A percentile compares a stretch with the other conserved stretches of the same genome.
Conservation (phyloP, 78 protist species). For the Cavenderia fasciculata region DNA sequence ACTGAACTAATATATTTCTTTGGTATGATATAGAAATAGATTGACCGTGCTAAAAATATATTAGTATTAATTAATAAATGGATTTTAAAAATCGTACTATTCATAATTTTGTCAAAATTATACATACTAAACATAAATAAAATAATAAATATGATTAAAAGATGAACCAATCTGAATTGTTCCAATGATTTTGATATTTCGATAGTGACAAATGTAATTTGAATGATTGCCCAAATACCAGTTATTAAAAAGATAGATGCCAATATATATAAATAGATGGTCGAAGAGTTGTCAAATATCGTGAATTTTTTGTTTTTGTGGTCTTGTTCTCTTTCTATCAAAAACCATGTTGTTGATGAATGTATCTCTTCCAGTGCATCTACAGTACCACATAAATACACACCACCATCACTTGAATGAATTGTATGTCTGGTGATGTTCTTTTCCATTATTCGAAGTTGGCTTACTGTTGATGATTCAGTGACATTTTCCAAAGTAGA, state of each 20-base stretch:
- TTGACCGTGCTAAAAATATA: too few relatives aligned
- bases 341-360: neutral
- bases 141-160: neutral
- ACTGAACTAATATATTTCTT: too few relatives aligned
- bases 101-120: too few relatives aligned
- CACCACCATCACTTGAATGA: too few relatives aligned
- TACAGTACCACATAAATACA: neutral
- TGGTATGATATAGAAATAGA: slow-evolving; percentile 49
- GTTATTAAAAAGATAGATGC: slow-evolving; percentile 18
- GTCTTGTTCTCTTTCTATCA: neutral
- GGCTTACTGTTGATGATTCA: neutral
- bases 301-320: neutral
- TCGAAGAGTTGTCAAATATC: slow-evolving; percentile 5
- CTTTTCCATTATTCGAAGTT: too few relatives aligned
- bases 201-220: slow-evolving; percentile 3
- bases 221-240: slow-evolving; percentile 24
- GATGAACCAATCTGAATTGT: slow-evolving; percentile 23
- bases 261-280: slow-evolving; percentile 6
- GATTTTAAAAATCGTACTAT: too few relatives aligned
- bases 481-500: neutral
- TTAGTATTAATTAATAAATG: too few relatives aligned
- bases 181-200: too few relatives aligned
- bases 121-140: too few relatives aligned
- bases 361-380: neutral
- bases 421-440: too few relatives aligned